Evolutionary conservation across 1,284 basidiomycete species (phyloP), one percentile per base, ranked within the genome.

Genomic region (Rhodotorula sp.): DNA sequence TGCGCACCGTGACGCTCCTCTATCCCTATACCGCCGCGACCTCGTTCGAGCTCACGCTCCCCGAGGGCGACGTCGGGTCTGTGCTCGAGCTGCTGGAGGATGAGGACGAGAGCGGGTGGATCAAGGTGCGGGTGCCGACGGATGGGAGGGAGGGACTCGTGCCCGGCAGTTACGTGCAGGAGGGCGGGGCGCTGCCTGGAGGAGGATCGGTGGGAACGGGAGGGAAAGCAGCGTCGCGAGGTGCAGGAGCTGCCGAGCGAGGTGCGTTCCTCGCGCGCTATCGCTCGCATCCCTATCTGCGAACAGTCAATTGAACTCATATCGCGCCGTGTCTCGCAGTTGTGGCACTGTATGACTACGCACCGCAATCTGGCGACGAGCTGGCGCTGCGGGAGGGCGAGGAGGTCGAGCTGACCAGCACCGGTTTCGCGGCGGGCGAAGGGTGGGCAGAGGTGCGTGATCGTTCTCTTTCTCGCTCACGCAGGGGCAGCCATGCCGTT

Each of bases 71-170:
- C 81, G 88, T 87, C 48, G 78, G 81, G 50, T 80, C 76, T 1
- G 88, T 92, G 21, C 83, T 83, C 71, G 61, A 63, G 42, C 83
- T 93, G 41, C 75, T 90, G 3, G 90, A 91, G 77, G 85, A 87
- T 67, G 90, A 92, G 77, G 91, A 92, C 77, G 90, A 89, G 9
- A 90, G 90, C 19, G 91, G 91, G 7, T 92, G 91, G 91, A 86
- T 90, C n/a, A 92, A 92, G 80, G 88, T 91, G 12, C 80, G 83
- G 27, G 85, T 89, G 27, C 42, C 55, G 77, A 76, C 80, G 49
- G 81, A 82, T 41, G 87, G 88, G 59, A 84, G 84, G 60, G 86
- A 86, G 75, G 91, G 91, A 3, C 85, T 92, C 49, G 88, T 92
- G 23, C 91, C 91, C 23, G 90, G 89, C 17, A 88, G 89, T 16